Evolutionary conservation across 2,329 filamentous ascomycete species (phyloP).

Genomic region (Penicillium sp.): DNA sequence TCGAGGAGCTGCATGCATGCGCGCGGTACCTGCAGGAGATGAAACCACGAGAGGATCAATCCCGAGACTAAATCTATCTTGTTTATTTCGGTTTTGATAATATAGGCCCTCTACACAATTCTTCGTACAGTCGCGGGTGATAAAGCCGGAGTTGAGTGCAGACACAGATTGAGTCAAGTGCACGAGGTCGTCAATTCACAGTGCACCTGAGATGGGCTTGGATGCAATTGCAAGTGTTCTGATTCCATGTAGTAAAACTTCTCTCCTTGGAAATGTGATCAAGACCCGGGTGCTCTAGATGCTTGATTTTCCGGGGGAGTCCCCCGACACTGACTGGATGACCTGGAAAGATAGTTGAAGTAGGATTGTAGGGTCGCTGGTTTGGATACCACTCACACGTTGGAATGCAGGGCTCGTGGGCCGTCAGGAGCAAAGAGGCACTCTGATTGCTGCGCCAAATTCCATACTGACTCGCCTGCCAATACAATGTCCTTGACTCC

Average conservation of each 20-base stretch:
- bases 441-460: slow-evolving; percentile 16
- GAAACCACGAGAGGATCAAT: neutral
- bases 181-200: neutral
- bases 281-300: neutral
- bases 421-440: slow-evolving; percentile 12
- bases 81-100: neutral
- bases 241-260: neutral
- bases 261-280: neutral
- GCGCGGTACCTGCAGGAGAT: neutral
- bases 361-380: slow-evolving; percentile 6
- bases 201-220: too few relatives aligned
- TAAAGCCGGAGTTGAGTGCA: neutral
- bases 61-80: neutral
- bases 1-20: neutral
- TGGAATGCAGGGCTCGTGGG: slow-evolving; percentile 21
- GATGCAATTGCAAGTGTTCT: neutral
- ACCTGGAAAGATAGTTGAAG: neutral
- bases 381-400: slow-evolving; percentile 15
- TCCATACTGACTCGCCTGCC: slow-evolving; percentile 9
- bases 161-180: neutral
- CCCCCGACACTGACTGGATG: neutral
- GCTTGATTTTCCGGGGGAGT: neutral
- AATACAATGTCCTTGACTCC: slow-evolving; percentile 12
- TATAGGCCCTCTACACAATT: too few relatives aligned
- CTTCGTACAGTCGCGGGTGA: neutral